A percentile compares a stretch with the other conserved stretches of the same genome.
phyloP scores from a whole-genome alignment of 306 rosid species.

The Vigna trinervia region DNA sequence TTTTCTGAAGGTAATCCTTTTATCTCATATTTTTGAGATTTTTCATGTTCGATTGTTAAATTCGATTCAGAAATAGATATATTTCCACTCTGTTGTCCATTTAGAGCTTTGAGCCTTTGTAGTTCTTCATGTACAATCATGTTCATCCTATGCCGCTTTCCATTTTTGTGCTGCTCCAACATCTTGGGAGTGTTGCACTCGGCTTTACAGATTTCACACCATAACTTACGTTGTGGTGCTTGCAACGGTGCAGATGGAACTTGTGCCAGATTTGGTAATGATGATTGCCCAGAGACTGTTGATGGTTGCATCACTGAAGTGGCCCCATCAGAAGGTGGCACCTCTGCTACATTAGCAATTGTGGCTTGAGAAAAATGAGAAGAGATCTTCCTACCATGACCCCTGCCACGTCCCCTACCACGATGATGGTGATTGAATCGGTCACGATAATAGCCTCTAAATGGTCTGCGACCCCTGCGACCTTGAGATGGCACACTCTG shows the following conservation, averaged over 20 bases:
- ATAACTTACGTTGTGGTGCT: constrained; percentile 53
- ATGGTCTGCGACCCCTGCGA: constrained; percentile 64
- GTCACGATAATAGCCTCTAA: constrained; percentile 59
- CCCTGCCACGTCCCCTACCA: constrained; percentile 58
- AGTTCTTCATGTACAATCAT: constrained; percentile 64
- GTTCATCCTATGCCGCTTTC: constrained; percentile 75
- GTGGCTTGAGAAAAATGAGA: constrained; percentile 53
- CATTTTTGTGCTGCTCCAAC: constrained; percentile 75
- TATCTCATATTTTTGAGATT: constrained; percentile 46
- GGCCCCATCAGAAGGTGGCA: constrained; percentile 49
- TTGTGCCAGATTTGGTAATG: constrained; percentile 46
- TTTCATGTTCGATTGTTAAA: constrained; percentile 52
- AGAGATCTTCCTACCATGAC: constrained; percentile 53
- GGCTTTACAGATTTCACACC: constrained; percentile 82
- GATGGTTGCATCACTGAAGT: constrained; percentile 49
- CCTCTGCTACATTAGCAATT: constrained; percentile 46
- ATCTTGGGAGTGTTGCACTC: constrained; percentile 74
- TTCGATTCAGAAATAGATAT: constrained; percentile 53
- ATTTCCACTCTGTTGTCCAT: constrained; percentile 53
- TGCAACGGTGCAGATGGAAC: constrained; percentile 57
- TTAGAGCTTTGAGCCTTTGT: constrained; percentile 63
- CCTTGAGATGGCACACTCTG: constrained; percentile 66
- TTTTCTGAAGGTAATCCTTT: constrained; percentile 45
- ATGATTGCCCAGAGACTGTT: constrained; percentile 46
- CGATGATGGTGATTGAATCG: constrained; percentile 21